These are phyloP conservation scores for Zychaea mexicana DNA, from an alignment of 371 early-diverging fungal species.

Conservation along the genomic window DNA sequence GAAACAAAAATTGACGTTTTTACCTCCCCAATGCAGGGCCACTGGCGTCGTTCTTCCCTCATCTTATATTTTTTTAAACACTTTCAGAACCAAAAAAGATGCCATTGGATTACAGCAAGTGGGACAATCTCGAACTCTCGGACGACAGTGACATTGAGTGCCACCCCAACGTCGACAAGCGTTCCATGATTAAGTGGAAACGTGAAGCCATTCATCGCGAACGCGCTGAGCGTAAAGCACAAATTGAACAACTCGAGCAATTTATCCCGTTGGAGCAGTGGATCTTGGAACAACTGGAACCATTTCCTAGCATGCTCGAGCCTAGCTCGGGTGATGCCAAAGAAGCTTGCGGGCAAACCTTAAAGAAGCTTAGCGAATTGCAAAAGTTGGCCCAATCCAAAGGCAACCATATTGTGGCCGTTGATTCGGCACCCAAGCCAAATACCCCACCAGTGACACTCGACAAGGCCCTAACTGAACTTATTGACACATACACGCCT, in stretches of 20 bases:
- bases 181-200: conserved; percentile 91
- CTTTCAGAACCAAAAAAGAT: too few relatives aligned
- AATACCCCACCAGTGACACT: conserved; percentile 5
- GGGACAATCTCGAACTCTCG: conserved; percentile 95
- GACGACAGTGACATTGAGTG: conserved; percentile 97
- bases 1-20: too few relatives aligned
- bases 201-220: conserved; percentile 89
- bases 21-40: too few relatives aligned
- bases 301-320: neutral
- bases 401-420: conserved; percentile 5
- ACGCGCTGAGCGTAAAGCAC: conserved; percentile 81
- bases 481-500: neutral
- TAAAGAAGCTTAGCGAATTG: conserved; percentile 1
- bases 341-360: neutral
- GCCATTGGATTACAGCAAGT: conserved; percentile 87
- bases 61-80: too few relatives aligned
- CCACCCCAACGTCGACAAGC: conserved; percentile 96
- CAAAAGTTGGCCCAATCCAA: neutral
- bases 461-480: conserved; percentile 1
- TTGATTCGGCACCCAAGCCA: conserved; percentile 2
- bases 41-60: too few relatives aligned
- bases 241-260: conserved; percentile 65
- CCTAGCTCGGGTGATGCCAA: neutral
- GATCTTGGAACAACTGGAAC: neutral
- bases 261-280: conserved; percentile 48